These are phyloP conservation scores for Cubamyces lactineus DNA, from an alignment of 768 basidiomycete species.

Conservation along the genomic window DNA sequence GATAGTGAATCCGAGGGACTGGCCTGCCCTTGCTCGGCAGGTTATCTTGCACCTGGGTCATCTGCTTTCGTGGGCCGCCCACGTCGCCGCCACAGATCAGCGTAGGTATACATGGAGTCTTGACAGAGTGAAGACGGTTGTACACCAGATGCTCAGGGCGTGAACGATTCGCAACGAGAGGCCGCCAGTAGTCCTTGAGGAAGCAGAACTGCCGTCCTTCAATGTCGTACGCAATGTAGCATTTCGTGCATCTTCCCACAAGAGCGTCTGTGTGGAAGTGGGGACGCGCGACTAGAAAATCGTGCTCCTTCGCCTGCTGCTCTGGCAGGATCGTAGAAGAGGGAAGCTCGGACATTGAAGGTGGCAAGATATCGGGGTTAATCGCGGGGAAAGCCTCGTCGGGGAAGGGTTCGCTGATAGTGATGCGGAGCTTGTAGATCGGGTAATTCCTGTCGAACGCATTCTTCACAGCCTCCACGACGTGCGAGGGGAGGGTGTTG, in stretches of 20 bases:
- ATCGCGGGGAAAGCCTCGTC: no score
- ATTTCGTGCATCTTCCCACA: conserved; percentile 8
- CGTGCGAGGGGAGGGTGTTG: no score
- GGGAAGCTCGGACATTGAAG: no score
- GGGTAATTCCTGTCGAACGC: no score
- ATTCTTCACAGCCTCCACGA: no score
- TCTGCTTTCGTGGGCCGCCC: not conserved
- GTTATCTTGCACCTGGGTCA: not conserved
- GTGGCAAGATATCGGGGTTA: no score
- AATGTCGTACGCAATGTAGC: conserved; percentile 13
- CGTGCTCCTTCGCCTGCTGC: not conserved
- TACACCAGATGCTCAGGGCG: conserved; percentile 19
- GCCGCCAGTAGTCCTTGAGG: conserved; percentile 24
- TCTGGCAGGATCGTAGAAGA: no score
- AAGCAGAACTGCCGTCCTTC: not conserved
- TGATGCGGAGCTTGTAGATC: no score
- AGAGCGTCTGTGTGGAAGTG: not conserved
- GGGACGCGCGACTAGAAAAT: conserved; percentile 15
- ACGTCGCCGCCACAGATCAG: conserved; percentile 21
- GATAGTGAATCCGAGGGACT: conserved; percentile 10
- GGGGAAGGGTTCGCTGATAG: no score
- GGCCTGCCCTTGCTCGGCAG: not conserved
- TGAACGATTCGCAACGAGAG: not conserved
- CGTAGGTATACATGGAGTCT: not conserved
- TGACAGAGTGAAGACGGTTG: not conserved